Conservation (phyloP, 1,284 basidiomycete species). For the Apiotrichum montevideense region DNA sequence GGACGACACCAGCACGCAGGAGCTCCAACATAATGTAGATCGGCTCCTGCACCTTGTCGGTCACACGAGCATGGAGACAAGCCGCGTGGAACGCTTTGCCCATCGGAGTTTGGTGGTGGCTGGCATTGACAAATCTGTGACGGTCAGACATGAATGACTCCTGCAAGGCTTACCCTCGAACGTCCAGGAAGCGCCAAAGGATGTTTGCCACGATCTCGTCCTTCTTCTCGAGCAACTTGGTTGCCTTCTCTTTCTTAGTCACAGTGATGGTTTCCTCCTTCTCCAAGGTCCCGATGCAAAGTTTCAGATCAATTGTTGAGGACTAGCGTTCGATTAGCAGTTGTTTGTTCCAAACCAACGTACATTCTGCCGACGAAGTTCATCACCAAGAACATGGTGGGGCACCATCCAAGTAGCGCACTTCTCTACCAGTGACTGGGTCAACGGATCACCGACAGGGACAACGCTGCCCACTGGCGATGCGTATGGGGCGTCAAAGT, state of each 20-base stretch:
- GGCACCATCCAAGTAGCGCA: conserved; percentile 90
- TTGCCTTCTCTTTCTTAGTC: conserved; percentile 68
- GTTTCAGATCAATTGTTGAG: conserved; percentile 89
- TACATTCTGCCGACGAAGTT: conserved; percentile 91
- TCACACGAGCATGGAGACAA: conserved; percentile 68
- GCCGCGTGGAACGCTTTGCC: conserved; percentile 86
- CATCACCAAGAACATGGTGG: conserved; percentile 81
- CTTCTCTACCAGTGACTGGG: conserved; percentile 77
- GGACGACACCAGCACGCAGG: conserved; percentile 88
- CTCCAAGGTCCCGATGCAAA: conserved; percentile 86
- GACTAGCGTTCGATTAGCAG: conserved; percentile 53
- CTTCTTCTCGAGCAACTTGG: conserved; percentile 89
- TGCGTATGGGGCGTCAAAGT: conserved; percentile 44
- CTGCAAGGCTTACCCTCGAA: conserved; percentile 64
- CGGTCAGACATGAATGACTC: too few relatives aligned
- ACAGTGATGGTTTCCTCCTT: conserved; percentile 68
- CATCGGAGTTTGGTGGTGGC: conserved; percentile 81
- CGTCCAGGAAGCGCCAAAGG: conserved; percentile 94
- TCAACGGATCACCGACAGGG: conserved; percentile 68
- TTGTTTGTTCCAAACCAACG: conserved; percentile 42
- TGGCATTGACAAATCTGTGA: conserved; percentile 65
- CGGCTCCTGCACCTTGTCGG: conserved; percentile 98
- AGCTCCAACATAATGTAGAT: conserved; percentile 88
- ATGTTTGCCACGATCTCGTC: conserved; percentile 98
- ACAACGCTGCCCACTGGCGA: conserved; percentile 46